Conservation (phyloP, 129 eudicot species). For the Oenanthe sinensis region DNA sequence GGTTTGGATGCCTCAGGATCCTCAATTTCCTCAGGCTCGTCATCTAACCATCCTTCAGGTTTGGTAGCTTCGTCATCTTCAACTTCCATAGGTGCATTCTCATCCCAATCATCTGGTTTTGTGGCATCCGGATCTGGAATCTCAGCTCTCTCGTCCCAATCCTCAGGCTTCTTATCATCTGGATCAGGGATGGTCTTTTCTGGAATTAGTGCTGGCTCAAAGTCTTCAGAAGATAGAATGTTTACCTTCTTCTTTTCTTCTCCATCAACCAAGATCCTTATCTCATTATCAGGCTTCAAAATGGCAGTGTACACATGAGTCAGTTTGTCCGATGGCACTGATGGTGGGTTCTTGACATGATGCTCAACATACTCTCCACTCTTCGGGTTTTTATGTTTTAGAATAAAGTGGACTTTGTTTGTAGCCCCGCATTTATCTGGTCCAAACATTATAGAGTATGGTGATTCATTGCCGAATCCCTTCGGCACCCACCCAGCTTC, state of each 20-base stretch:
- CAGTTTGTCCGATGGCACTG: constrained; percentile 69
- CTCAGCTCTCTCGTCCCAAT: constrained; percentile 72
- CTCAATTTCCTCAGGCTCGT: constrained; percentile 83
- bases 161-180: constrained; percentile 76
- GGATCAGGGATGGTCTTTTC: constrained; percentile 74
- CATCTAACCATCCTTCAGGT: constrained; percentile 92
- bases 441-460: constrained; percentile 93
- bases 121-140: constrained; percentile 78
- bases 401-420: constrained; percentile 77
- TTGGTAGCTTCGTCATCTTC: constrained; percentile 74
- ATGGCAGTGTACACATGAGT: constrained; percentile 88
- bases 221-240: constrained; percentile 50
- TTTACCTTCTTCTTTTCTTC: constrained; percentile 76
- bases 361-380: constrained; percentile 72
- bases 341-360: constrained; percentile 65
- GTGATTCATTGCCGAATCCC: constrained; percentile 72
- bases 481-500: constrained; percentile 77
- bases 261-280: constrained; percentile 71
- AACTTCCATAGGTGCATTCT: constrained; percentile 77
- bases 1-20: constrained; percentile 89
- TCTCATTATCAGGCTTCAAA: constrained; percentile 53
- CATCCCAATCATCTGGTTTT: constrained; percentile 97
- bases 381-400: constrained; percentile 76
- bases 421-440: constrained; percentile 90
- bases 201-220: constrained; percentile 71